Base-by-base conservation (phyloP, 2,329 filamentous ascomycete species). In the Pseudocercospora musae region DNA sequence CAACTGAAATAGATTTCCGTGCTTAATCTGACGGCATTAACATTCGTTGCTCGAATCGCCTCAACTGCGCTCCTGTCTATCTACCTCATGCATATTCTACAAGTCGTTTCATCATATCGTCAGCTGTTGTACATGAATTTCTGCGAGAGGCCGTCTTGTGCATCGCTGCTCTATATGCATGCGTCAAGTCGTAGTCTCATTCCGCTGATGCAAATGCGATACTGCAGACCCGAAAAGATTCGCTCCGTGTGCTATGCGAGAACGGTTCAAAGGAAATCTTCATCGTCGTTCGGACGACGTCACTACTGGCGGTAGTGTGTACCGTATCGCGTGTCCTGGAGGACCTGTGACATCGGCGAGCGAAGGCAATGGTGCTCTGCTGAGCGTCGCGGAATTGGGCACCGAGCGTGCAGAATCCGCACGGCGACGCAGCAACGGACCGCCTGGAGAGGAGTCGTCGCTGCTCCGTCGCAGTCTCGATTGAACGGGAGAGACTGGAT, bases 341-440 rank as follows among this genome's bases (percentile, higher is more conserved):
- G 64, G 61, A 25, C 69, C 66, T 4, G 68, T 68, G 48, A 72
- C 63, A 29, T 73, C 68, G 46, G 68, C 62, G 13, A 74, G 60
- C 4, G 72, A 69, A 15, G 72, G 72, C 15, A 73, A 63, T 18
- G 69, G 63, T 44, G 62, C 62, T 55, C 70, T 62, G 50, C 59
- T 48, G 50, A 68, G 37, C 11, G 60, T 37, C 15, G 63, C 58
- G 29, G 68, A 46, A 15, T 62, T 58, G 7, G 70, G 66, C 10
- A 72, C 66, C 5, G 70, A 71, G 20, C 72, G 68, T 18, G 72
- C 73, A 59, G 71, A 73, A 62, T 75, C 73, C 9, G 72, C 72
- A 46, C 73, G 60, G 18, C 73, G 63, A 29, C 69, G 55, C n/a
- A 66, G 54, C 7, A 64, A 50, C 15, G 58, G 56, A 5, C 62